Evolutionary conservation across 106 monocot species (phyloP), one percentile per base, ranked within the genome.

Genomic region (Iris macrosiphon): DNA sequence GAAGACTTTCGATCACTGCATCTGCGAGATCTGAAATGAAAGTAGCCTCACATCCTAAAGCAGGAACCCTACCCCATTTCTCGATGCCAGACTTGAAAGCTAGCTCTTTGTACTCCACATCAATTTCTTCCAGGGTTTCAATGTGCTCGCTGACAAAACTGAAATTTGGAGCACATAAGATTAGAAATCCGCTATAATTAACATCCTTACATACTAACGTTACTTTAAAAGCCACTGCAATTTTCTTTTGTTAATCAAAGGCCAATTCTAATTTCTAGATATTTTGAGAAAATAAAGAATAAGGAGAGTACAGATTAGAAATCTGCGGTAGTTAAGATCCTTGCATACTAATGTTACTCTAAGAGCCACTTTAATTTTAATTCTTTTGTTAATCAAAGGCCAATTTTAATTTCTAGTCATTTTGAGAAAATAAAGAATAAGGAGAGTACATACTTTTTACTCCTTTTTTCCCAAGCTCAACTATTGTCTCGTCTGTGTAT

Each of bases 111-210:
- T 92, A 92, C 57, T 92, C 92, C 27, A 92, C 86, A 62, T 92
- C 92, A 67, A 92, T 92, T 76, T 92, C 92, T 71, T 92, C 92
- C 47, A 92, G 76, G 27, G 92, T 92, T 76, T 92, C 92, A 58
- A 92, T 92, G 29, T 92, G 92, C 68, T 92, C 92, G 59, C 92
- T 92, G 28, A 87, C 86, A 79, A 92, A 92, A 66, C 92, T 92
- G 69, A 54, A 34, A 53, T 33, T 4, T 11, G n/a, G 17, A 54
- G 21, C 15, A 8, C 19, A 28, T 20, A 32, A 31, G 37, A 14
- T 37, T 27, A n/a, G n/a, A 45, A 45, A n/a, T 2, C 4, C 11
- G 4, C 16, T 35, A 61, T 21, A 46, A 11, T n/a, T n/a, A n/a
- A n/a, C n/a, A n/a, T n/a, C n/a, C n/a, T n/a, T n/a, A n/a, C n/a